These are phyloP conservation scores for Cyclotella atomus DNA, from an alignment of 108 stramenopile species.

Conservation along the genomic window DNA sequence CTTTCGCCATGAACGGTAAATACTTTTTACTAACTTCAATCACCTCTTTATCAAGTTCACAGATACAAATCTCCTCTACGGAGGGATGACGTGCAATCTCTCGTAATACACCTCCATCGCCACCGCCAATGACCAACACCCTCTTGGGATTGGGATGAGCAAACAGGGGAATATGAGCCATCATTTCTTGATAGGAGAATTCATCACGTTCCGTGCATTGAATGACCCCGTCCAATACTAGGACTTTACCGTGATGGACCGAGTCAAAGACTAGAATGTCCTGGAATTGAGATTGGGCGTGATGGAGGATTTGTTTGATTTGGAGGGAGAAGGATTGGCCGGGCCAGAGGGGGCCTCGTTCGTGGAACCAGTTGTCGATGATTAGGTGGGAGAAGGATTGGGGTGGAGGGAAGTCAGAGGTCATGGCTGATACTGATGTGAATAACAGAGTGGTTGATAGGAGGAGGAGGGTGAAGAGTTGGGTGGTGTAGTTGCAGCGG, in stretches of 20 bases:
- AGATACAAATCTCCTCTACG: conserved; percentile 93
- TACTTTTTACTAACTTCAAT: conserved; percentile 85
- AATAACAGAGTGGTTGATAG: not conserved
- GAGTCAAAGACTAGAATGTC: conserved; percentile 97
- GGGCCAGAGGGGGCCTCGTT: conserved; percentile 83
- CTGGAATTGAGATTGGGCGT: conserved; percentile 85
- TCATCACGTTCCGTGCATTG: conserved; percentile 97
- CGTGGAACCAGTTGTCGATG: conserved; percentile 89
- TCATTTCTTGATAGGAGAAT: conserved; percentile 98
- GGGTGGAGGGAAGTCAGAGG: conserved; percentile 32
- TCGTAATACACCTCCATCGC: conserved; percentile 97
- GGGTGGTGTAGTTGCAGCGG: not conserved
- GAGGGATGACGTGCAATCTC: conserved; percentile 88
- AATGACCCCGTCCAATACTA: conserved; percentile 98
- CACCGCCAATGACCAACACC: conserved; percentile 97
- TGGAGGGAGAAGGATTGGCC: conserved; percentile 88
- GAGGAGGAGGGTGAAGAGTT: not conserved
- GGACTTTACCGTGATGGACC: conserved; percentile 89
- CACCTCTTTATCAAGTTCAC: conserved; percentile 94
- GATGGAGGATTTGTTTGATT: conserved; percentile 82
- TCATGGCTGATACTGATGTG: not conserved
- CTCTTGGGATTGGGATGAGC: conserved; percentile 90
- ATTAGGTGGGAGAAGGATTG: conserved; percentile 57
- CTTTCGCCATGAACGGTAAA: conserved; percentile 81
- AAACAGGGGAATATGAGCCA: conserved; percentile 94